These are phyloP conservation scores for Tilletia indica DNA, from an alignment of 1,284 basidiomycete genomes.

Conservation along the genomic window DNA sequence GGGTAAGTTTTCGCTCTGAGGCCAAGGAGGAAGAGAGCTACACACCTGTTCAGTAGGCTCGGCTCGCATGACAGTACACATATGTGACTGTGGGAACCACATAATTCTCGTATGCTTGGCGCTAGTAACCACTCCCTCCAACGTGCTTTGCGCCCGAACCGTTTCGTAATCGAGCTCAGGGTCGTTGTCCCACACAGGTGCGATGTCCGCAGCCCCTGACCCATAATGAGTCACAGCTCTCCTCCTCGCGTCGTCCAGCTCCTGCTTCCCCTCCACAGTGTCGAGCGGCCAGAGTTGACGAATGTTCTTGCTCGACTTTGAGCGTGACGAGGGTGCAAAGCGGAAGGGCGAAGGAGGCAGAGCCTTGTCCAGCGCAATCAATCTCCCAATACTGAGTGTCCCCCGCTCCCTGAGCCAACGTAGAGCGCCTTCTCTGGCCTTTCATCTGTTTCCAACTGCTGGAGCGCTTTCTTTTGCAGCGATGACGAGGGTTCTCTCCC, in stretches of 20 bases:
- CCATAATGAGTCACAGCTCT: too few species aligned
- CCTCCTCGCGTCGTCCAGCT: too few species aligned
- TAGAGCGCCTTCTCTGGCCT: neutral
- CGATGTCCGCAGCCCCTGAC: neutral
- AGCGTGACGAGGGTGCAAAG: constrained; percentile 30
- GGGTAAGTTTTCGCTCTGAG: too few species aligned
- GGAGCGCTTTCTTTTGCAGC: neutral
- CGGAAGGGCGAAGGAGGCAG: constrained; percentile 31
- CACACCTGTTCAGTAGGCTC: constrained; percentile 75
- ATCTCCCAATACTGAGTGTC: constrained; percentile 6
- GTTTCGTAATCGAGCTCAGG: constrained; percentile 43
- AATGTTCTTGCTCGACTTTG: constrained; percentile 26
- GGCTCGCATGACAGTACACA: constrained; percentile 71
- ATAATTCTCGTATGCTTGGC: constrained; percentile 87
- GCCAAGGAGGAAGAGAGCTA: constrained; percentile 21
- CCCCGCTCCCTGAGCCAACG: neutral
- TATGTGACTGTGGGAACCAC: constrained; percentile 86
- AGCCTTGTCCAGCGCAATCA: constrained; percentile 38
- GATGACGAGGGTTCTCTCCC: constrained; percentile 56
- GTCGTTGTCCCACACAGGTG: constrained; percentile 11
- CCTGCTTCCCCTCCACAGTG: neutral
- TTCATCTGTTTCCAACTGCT: neutral
- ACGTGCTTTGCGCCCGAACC: constrained; percentile 62
- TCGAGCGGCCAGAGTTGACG: constrained; percentile 29
- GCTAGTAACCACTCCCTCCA: constrained; percentile 38